Evolutionary conservation across 805 yeast genomes (phyloP), one percentile per base, ranked within the genome.

Genomic region (Zygoascus biomembranicola): DNA sequence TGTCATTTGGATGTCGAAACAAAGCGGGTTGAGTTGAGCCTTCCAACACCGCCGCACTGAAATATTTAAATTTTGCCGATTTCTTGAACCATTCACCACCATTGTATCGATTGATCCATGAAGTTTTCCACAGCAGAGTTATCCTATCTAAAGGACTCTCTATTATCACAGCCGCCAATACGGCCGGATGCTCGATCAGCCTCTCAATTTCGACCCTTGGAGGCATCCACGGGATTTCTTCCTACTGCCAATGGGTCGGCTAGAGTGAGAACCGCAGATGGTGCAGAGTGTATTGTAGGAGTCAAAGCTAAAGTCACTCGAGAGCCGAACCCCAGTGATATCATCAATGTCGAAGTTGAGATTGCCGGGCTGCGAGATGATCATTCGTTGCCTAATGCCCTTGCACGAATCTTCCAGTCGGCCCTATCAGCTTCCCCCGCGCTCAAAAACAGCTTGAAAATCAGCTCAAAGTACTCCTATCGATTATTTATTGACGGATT

Each of bases 221-320:
- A 89, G 63, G 87, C 95, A 2, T 81, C 81, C 13, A 81, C 87
- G 8, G 84, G 84, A 49, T 85, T 92, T 61, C 74, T 94, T 55
- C 94, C 96, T 0, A 80, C 84, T 50, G 86, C 97, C 2, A 88
- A 92, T 69, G 99, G 99, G 13, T 90, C 97, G 1, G 85, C 97
- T 0, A 78, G 96, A 70, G 80, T 92, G 18, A 77, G 90, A 58
- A 78, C 89, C 35, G 77, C 86, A 49, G 98, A 92, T 68, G 98
- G 99, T 20, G 81, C 89, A 57, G 98, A 94, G 69, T 89, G 96
- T 62, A 84, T 94, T 35, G 92, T 89, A 5, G 94, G 97, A 63
- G 78, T 92, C 48, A 94, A 94, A 69, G 80, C 90, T 11, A 85
- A 86, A 62, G 97, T 90, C 2, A 86, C 87, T 14, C 49, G 50